These are phyloP conservation scores for Metschnikowia cubensis DNA, from an alignment of 805 yeast species.

Conservation along the genomic window DNA sequence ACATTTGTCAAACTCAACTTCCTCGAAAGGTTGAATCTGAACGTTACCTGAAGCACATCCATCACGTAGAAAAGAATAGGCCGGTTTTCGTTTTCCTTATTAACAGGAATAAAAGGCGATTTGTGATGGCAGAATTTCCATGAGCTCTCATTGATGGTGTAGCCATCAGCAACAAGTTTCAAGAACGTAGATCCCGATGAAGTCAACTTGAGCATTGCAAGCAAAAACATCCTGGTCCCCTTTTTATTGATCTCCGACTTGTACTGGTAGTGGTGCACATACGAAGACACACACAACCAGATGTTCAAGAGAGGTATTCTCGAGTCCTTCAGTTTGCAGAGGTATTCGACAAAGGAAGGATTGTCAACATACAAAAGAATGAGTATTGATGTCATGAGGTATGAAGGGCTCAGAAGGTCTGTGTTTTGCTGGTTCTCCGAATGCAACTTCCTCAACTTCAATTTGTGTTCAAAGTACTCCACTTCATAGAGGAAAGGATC, in stretches of 20 bases:
- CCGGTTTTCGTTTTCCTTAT: slow-evolving; percentile 15
- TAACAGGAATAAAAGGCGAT: slow-evolving; percentile 29
- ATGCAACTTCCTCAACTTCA: slow-evolving; percentile 5
- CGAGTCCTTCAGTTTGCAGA: slow-evolving; percentile 1
- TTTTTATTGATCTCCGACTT: slow-evolving; percentile 21
- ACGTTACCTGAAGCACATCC: slow-evolving; percentile 15
- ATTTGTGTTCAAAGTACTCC: slow-evolving; percentile 13
- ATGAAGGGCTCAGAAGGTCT: slow-evolving; percentile 10
- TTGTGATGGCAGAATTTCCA: slow-evolving; percentile 43
- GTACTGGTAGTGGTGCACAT: slow-evolving; percentile 37
- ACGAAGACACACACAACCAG: slow-evolving; percentile 38
- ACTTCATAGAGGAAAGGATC: slow-evolving; percentile 21
- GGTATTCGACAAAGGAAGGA: slow-evolving; percentile 6
- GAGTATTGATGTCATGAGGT: slow-evolving; percentile 10
- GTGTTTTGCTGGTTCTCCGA: not conserved
- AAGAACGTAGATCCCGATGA: slow-evolving; percentile 6
- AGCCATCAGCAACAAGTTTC: slow-evolving; percentile 4
- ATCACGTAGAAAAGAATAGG: slow-evolving; percentile 26
- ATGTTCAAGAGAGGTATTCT: slow-evolving; percentile 18
- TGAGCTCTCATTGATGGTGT: slow-evolving; percentile 30
- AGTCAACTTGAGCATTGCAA: slow-evolving; percentile 26
- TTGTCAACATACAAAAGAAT: slow-evolving; percentile 10
- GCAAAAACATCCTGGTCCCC: slow-evolving; percentile 26
- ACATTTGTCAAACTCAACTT: slow-evolving; percentile 30
- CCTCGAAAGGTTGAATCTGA: slow-evolving; percentile 37